phyloP scores from a whole-genome alignment of 768 basidiomycete species.

The Mycena polygramma region DNA sequence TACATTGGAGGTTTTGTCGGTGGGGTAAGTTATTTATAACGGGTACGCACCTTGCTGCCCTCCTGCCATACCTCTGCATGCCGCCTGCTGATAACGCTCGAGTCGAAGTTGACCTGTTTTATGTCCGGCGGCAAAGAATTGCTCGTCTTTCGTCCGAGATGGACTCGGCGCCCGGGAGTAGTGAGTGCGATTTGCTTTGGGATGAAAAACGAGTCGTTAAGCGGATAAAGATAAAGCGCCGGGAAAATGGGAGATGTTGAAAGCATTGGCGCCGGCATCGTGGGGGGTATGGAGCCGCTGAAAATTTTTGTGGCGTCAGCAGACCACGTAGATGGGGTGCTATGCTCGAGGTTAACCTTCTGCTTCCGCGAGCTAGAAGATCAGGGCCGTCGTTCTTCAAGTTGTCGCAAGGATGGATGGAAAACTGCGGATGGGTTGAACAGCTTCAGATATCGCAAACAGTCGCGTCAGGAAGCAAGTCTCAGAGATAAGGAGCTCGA shows the following conservation, averaged over 20 bases:
- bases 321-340: not conserved
- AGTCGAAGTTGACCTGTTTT: slow-evolving; percentile 76
- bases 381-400: not conserved
- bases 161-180: slow-evolving; percentile 52
- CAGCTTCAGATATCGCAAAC: no score
- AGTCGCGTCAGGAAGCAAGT: no score
- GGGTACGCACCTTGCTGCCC: slow-evolving; percentile 61
- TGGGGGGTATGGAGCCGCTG: not conserved
- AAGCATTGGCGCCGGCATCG: slow-evolving; percentile 32
- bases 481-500: no score
- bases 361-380: not conserved
- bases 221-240: slow-evolving; percentile 58
- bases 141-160: slow-evolving; percentile 77
- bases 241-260: slow-evolving; percentile 27
- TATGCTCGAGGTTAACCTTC: slow-evolving; percentile 5
- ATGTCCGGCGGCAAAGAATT: slow-evolving; percentile 65
- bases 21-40: not conserved
- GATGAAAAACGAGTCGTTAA: slow-evolving; percentile 72
- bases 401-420: not conserved
- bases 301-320: not conserved
- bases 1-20: slow-evolving; percentile 37
- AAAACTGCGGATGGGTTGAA: no score
- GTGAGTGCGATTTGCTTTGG: slow-evolving; percentile 71
- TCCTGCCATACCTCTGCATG: slow-evolving; percentile 81
- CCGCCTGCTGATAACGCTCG: slow-evolving; percentile 71